Evolutionary conservation across 805 yeast species (phyloP), one percentile per base, ranked within the genome.

Genomic region (Isabelozyma heimii): DNA sequence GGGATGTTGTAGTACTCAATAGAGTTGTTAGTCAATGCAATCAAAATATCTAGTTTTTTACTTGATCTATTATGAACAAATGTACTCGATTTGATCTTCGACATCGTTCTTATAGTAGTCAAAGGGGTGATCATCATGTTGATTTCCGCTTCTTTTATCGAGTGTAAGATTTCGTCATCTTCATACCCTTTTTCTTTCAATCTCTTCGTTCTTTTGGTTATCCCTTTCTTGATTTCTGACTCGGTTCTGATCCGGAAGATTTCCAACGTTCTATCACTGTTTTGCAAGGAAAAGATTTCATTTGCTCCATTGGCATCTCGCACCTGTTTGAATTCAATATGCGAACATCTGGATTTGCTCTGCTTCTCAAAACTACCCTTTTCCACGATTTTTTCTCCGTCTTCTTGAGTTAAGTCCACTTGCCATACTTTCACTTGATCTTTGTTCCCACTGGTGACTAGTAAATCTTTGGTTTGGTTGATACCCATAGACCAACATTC

Each of bases 401-500:
- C 87, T 5, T 74, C 77, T 33, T 70, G 67, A 0, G 63, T 60
- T 28, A 87, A 63, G 60, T 88, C 83, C n/a, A 91, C 59, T 24
- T 69, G 66, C 98, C 98, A 94, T 8, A 91, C 76, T 63, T 89
- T 89, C 30, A 89, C 77, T 62, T 90, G 95, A 54, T 87, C 84
- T 54, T 89, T 91, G 59, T 82, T 80, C 41, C 97, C 91, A 27
- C 87, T 78, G 0, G 97, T 91, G 16, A 91, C 67, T 27, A 80
- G 70, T 46, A 84, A 53, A 42, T 63, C 67, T 20, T 66, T 67
- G 30, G 72, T 65, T 8, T 66, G 63, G 41, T 73, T 70, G 15
- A 83, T 63, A 3, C 82, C 87, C 59, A 91, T 65, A 2, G 88
- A 74, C 98, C 98, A 94, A 70, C 97, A 89, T 66, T 94, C 98